Conservation (phyloP, 345 rosid species). For the Limnanthes douglasii region DNA sequence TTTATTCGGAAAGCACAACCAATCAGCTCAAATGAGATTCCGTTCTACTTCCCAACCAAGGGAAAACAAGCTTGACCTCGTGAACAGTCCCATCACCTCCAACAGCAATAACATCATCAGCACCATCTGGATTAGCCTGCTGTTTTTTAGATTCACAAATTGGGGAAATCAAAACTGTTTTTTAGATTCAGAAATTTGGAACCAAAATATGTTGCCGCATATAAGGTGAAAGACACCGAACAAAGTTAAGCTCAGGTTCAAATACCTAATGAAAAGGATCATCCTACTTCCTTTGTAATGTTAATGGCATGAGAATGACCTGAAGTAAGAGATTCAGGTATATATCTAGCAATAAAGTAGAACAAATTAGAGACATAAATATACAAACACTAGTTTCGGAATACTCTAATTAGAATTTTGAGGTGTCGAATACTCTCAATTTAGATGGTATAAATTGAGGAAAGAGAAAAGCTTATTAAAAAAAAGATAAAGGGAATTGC, state of each 20-base stretch:
- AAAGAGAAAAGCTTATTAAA: too few species aligned
- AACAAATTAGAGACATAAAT: not conserved
- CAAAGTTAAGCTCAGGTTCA: slow-evolving; percentile 7
- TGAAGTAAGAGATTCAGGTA: slow-evolving; percentile 69
- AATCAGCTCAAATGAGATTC: too few species aligned
- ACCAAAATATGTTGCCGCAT: not conserved
- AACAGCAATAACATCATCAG: slow-evolving; percentile 94
- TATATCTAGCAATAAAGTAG: slow-evolving; percentile 33
- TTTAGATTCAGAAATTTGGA: too few species aligned
- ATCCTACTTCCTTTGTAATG: slow-evolving; percentile 79
- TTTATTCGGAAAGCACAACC: too few species aligned
- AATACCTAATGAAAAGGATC: slow-evolving; percentile 2
- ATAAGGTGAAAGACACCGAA: not conserved
- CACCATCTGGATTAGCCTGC: slow-evolving; percentile 86
- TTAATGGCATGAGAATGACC: slow-evolving; percentile 92
- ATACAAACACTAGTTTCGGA: not conserved
- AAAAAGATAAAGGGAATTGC: too few species aligned
- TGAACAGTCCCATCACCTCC: slow-evolving; percentile 99
- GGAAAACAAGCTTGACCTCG: too few species aligned
- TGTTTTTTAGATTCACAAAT: slow-evolving; percentile 5
- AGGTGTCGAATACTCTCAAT: too few species aligned
- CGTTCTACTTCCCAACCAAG: too few species aligned
- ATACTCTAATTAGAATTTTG: not conserved
- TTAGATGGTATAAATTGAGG: too few species aligned
- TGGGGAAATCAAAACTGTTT: not conserved